These are phyloP conservation scores for Stereocaulon alpinum DNA, from an alignment of 495 filamentous ascomycete genomes.

Conservation along the genomic window DNA sequence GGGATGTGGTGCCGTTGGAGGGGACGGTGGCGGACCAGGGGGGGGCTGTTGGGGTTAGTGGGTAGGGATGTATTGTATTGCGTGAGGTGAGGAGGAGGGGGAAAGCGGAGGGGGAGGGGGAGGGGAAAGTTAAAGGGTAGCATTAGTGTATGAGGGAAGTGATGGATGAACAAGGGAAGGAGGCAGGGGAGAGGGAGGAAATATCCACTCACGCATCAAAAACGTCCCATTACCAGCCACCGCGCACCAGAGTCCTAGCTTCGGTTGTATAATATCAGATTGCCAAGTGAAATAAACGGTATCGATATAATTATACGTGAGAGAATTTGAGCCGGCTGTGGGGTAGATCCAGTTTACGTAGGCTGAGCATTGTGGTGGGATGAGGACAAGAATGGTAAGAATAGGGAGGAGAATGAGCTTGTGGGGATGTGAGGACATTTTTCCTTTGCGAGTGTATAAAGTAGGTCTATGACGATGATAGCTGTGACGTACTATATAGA, in stretches of 20 bases:
- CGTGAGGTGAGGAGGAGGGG: no score
- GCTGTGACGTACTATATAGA: no score
- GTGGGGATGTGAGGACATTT: background rate
- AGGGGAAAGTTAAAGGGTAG: no score
- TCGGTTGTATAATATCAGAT: constrained; percentile 8
- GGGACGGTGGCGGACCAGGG: background rate
- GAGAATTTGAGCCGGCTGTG: background rate
- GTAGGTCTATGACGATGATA: no score
- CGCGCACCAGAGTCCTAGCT: constrained; percentile 12
- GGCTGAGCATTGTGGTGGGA: background rate
- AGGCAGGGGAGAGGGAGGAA: no score
- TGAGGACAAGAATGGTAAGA: background rate
- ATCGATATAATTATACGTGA: constrained; percentile 24
- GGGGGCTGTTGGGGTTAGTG: no score
- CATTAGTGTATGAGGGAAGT: background rate
- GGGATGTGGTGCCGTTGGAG: background rate
- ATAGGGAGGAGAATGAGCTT: background rate
- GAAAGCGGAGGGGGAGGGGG: no score
- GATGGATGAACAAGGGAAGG: background rate
- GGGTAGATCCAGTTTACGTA: constrained; percentile 16
- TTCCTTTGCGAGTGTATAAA: no score
- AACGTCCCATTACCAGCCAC: background rate
- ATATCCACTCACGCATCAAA: background rate
- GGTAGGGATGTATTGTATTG: no score
- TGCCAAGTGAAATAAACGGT: constrained; percentile 17